Conservation (phyloP, 1,139 yeast genomes). For the Yamadazyma oceani region DNA sequence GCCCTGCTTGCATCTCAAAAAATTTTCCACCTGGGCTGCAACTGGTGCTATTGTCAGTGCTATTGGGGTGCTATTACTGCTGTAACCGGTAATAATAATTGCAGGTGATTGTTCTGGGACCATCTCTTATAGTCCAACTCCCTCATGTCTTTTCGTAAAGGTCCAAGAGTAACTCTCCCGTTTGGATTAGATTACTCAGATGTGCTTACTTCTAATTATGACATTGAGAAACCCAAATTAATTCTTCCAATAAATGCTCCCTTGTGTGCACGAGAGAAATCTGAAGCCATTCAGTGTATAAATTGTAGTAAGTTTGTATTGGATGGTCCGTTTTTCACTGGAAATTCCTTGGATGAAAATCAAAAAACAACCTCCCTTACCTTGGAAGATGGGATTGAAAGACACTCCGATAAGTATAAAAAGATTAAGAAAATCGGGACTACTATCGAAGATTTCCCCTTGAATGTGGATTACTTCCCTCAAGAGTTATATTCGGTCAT, state of each 20-base stretch:
- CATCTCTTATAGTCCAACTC: too few relatives aligned
- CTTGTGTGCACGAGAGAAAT: conserved; percentile 53
- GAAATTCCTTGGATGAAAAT: conserved; percentile 37
- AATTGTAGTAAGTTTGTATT: conserved; percentile 56
- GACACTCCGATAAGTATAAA: conserved; percentile 74
- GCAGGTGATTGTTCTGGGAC: too few relatives aligned
- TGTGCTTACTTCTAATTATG: conserved; percentile 34
- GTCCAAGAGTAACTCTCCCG: conserved; percentile 47
- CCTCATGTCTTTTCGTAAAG: conserved; percentile 29
- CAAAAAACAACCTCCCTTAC: conserved; percentile 22
- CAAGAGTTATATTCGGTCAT: conserved; percentile 72
- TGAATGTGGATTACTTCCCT: conserved; percentile 71
- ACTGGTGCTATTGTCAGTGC: neutral
- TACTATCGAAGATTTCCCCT: conserved; percentile 83
- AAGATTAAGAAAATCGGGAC: conserved; percentile 74
- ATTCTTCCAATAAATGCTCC: conserved; percentile 70
- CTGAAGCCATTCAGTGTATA: conserved; percentile 64
- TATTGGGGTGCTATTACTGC: neutral
- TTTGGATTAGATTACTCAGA: conserved; percentile 72
- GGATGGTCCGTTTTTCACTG: conserved; percentile 80
- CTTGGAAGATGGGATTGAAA: conserved; percentile 56
- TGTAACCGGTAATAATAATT: too few relatives aligned
- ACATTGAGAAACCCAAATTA: conserved; percentile 37
- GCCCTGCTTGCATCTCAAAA: too few relatives aligned
- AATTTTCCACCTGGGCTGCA: neutral